phyloP scores from a whole-genome alignment of 352 stramenopile genomes.

The Pythium vanterpoolii region DNA sequence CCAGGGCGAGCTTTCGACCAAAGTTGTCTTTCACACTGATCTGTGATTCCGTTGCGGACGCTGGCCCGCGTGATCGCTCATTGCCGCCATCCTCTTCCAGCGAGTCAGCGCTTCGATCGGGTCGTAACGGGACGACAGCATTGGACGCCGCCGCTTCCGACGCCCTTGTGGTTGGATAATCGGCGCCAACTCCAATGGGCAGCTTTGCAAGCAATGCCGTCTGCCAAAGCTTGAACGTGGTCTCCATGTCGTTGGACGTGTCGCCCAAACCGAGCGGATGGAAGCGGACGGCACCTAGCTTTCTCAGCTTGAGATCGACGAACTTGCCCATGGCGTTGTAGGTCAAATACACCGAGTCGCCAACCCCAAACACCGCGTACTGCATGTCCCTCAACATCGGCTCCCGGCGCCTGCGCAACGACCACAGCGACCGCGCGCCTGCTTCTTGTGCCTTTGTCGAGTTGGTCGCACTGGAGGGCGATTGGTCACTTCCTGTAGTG shows the following conservation, averaged over 20 bases:
- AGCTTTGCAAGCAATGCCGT: slow-evolving; percentile 40
- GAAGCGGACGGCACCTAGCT: slow-evolving; percentile 73
- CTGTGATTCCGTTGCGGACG: neutral
- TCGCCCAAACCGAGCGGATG: slow-evolving; percentile 87
- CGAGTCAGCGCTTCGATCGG: neutral
- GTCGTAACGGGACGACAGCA: neutral
- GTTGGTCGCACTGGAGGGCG: neutral
- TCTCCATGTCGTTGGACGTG: slow-evolving; percentile 84
- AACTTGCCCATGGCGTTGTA: slow-evolving; percentile 95
- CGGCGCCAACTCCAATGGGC: neutral
- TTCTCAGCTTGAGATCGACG: slow-evolving; percentile 77
- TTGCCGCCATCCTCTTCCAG: neutral
- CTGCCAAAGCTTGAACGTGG: slow-evolving; percentile 74
- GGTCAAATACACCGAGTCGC: slow-evolving; percentile 93
- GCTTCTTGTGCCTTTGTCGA: neutral
- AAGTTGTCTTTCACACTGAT: slow-evolving; percentile 8
- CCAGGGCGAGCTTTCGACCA: slow-evolving; percentile 3
- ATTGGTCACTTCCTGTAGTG: neutral
- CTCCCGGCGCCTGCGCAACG: neutral
- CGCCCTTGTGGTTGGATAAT: neutral
- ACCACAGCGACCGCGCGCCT: neutral
- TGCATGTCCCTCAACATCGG: slow-evolving; percentile 41
- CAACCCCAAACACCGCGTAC: slow-evolving; percentile 95
- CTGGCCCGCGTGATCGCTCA: neutral
- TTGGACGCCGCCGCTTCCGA: neutral